Conservation (phyloP, 768 basidiomycete species). For the Leccinum uliginosum region DNA sequence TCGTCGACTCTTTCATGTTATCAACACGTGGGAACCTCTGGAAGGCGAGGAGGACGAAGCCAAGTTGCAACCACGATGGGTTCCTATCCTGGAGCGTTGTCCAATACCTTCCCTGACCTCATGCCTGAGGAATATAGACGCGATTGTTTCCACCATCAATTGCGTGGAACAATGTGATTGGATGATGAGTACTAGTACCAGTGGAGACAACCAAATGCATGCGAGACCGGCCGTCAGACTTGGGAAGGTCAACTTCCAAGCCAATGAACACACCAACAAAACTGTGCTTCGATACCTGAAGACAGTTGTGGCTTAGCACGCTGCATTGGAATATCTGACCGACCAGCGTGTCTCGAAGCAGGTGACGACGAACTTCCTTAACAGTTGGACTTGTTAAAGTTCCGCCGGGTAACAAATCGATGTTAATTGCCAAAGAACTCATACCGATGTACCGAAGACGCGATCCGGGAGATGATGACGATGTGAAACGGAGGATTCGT, state of each 20-base stretch:
- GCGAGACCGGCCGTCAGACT: constrained; percentile 12
- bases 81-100: background rate
- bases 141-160: background rate
- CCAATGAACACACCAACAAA: background rate
- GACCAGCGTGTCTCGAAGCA: background rate
- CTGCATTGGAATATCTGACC: background rate
- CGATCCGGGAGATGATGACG: background rate
- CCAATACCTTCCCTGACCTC: background rate
- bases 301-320: background rate
- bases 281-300: background rate
- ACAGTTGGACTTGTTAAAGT: background rate
- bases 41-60: background rate
- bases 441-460: background rate
- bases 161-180: constrained; percentile 13
- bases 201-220: constrained; percentile 6
- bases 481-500: background rate
- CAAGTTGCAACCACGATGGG: background rate
- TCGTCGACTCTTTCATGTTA: background rate
- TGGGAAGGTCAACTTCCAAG: constrained; percentile 38
- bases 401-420: background rate
- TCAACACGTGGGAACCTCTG: background rate
- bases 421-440: background rate
- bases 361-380: background rate
- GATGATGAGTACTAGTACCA: background rate
- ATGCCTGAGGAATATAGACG: background rate